A percentile compares a stretch with the other conserved stretches of the same genome.
Conservation (phyloP, 2,329 filamentous ascomycete genomes). For the Keithomyces neogunnii region DNA sequence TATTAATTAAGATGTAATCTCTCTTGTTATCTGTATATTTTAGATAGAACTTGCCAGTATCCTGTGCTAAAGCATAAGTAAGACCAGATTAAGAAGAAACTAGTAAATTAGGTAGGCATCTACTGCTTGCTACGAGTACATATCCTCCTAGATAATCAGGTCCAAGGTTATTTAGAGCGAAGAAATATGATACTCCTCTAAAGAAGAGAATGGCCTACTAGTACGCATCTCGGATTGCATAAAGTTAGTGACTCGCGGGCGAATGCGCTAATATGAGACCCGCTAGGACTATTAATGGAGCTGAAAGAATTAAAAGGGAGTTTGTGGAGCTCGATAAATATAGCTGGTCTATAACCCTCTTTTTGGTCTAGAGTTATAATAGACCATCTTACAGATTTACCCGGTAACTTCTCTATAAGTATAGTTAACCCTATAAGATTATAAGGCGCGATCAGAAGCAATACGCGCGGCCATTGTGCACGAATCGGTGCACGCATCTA, state of each 20-base stretch:
- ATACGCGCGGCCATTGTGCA: too few relatives aligned
- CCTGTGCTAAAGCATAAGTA: slow-evolving; percentile 13
- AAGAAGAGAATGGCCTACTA: slow-evolving; percentile 24
- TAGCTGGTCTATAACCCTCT: slow-evolving; percentile 27
- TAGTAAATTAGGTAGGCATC: slow-evolving; percentile 33
- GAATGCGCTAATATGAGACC: slow-evolving; percentile 24
- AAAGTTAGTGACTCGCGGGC: slow-evolving; percentile 29
- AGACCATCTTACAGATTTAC: slow-evolving; percentile 27
- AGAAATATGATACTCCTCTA: slow-evolving; percentile 25
- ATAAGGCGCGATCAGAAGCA: too few relatives aligned
- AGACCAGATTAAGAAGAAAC: slow-evolving; percentile 30
- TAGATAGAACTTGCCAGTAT: slow-evolving; percentile 30
- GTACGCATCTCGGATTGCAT: slow-evolving; percentile 16
- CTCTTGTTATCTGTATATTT: slow-evolving; percentile 36
- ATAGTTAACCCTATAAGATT: slow-evolving; percentile 30
- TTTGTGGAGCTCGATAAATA: slow-evolving; percentile 28
- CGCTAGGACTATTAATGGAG: slow-evolving; percentile 21
- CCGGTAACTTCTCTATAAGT: slow-evolving; percentile 32
- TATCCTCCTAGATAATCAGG: slow-evolving; percentile 26
- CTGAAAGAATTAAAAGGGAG: slow-evolving; percentile 28
- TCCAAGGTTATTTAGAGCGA: slow-evolving; percentile 27
- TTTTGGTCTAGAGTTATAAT: slow-evolving; percentile 19
- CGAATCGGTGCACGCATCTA: too few relatives aligned
- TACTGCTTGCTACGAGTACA: slow-evolving; percentile 23
- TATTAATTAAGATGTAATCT: slow-evolving; percentile 38